Conservation (phyloP, 371 early-diverging fungal species). For the Mucor sp. region DNA sequence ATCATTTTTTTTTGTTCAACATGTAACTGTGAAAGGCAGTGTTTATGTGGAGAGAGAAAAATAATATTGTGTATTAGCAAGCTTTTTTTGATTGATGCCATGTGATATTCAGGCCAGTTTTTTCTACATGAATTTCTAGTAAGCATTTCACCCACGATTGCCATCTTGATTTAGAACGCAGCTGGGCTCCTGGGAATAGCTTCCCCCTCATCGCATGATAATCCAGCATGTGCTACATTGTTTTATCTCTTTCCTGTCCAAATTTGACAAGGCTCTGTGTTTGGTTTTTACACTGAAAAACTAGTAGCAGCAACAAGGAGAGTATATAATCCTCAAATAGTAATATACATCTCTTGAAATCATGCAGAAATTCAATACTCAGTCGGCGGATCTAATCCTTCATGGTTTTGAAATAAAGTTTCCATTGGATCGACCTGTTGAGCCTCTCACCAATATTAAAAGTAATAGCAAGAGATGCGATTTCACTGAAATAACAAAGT, state of each 20-base stretch:
- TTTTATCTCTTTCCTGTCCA: not conserved
- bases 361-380: too few relatives aligned
- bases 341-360: too few relatives aligned
- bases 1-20: too few relatives aligned
- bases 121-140: not conserved
- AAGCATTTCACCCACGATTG: slow-evolving; percentile 2
- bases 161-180: not conserved
- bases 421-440: too few relatives aligned
- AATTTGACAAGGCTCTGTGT: not conserved
- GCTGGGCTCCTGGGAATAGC: not conserved
- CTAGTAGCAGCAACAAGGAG: too few relatives aligned
- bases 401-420: too few relatives aligned
- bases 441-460: too few relatives aligned
- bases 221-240: not conserved
- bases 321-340: too few relatives aligned
- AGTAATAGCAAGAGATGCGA: too few relatives aligned
- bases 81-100: slow-evolving; percentile 11
- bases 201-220: not conserved
- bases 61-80: slow-evolving; percentile 5
- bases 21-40: not conserved
- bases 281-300: too few relatives aligned
- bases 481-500: too few relatives aligned
- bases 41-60: not conserved
- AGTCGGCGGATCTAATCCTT: too few relatives aligned
- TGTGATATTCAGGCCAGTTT: slow-evolving; percentile 6